These are phyloP conservation scores for Hanseniaspora occidentalis DNA, from an alignment of 805 yeast species.

Conservation along the genomic window DNA sequence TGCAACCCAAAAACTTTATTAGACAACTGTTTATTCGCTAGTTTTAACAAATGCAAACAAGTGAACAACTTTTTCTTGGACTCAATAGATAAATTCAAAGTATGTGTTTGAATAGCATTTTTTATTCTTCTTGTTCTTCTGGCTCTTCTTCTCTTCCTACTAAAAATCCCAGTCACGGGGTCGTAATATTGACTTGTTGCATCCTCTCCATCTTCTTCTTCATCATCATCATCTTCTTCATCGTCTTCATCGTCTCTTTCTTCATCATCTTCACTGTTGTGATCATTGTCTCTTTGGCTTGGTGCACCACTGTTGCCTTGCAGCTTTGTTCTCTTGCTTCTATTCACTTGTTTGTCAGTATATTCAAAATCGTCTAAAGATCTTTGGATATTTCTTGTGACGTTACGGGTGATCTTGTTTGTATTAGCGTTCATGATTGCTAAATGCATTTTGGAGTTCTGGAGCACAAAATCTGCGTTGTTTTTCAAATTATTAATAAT, in stretches of 20 bases:
- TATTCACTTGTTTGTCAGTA: no score
- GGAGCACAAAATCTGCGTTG: slow-evolving; percentile 37
- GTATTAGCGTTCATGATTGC: slow-evolving; percentile 9
- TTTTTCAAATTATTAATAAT: slow-evolving; percentile 21
- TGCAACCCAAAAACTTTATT: slow-evolving; percentile 55
- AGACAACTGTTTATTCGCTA: slow-evolving; percentile 70
- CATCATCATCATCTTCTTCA: slow-evolving; percentile 1
- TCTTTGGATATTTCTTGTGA: slow-evolving; percentile 20
- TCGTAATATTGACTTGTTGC: slow-evolving; percentile 2
- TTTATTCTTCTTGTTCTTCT: slow-evolving; percentile 26
- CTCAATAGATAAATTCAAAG: slow-evolving; percentile 44
- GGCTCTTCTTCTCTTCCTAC: slow-evolving; percentile 9
- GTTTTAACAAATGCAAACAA: slow-evolving; percentile 63
- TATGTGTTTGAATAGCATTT: slow-evolving; percentile 20
- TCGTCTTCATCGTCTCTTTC: slow-evolving; percentile 2
- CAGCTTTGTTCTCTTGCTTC: slow-evolving; percentile 39
- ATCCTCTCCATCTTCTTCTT: background rate
- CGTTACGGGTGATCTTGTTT: slow-evolving; percentile 4
- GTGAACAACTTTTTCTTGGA: slow-evolving; percentile 66
- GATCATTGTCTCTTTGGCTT: slow-evolving; percentile 5
- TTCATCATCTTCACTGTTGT: slow-evolving; percentile 5
- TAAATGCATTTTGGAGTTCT: slow-evolving; percentile 32
- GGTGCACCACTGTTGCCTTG: slow-evolving; percentile 41
- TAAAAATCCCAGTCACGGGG: slow-evolving; percentile 7
- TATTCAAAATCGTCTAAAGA: no score